A percentile compares a stretch with the other conserved stretches of the same genome.
These are phyloP conservation scores for Arabidopsis suecica DNA, from an alignment of 345 rosid species.

Conservation along the genomic window DNA sequence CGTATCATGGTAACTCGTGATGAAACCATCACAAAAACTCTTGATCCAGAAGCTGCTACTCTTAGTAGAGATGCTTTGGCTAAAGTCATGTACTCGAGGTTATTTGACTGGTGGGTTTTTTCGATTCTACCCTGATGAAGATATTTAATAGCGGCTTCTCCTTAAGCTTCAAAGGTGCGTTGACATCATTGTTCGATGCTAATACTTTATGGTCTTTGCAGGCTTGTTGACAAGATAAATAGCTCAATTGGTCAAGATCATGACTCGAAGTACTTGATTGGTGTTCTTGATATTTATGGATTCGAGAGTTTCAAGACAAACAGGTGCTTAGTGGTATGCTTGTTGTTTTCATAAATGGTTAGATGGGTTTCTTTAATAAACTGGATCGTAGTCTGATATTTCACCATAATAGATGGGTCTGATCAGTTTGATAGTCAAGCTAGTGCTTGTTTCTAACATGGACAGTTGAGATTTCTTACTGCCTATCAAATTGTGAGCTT, in stretches of 20 bases:
- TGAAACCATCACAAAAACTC: slow-evolving; percentile 94
- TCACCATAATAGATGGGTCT: slow-evolving; percentile 22
- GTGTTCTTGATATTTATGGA: slow-evolving; percentile 98
- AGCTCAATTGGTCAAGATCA: slow-evolving; percentile 96
- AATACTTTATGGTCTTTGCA: slow-evolving; percentile 47
- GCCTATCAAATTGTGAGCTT: slow-evolving; percentile 13
- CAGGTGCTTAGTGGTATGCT: slow-evolving; percentile 93
- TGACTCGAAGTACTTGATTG: slow-evolving; percentile 80
- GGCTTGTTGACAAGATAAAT: slow-evolving; percentile 95
- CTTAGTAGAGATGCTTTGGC: slow-evolving; percentile 96
- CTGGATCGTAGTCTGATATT: slow-evolving; percentile 3
- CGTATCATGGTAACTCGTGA: slow-evolving; percentile 98
- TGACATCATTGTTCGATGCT: slow-evolving; percentile 22
- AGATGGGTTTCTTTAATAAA: slow-evolving; percentile 41
- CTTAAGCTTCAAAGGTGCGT: not conserved
- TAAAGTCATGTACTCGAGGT: slow-evolving; percentile 86
- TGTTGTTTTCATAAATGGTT: slow-evolving; percentile 49
- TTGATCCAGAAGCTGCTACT: slow-evolving; percentile 91
- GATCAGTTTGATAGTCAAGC: slow-evolving; percentile 30
- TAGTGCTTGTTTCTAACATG: slow-evolving; percentile 25
- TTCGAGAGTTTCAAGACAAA: slow-evolving; percentile 99
- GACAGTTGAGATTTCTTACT: not conserved
- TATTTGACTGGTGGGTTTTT: slow-evolving; percentile 90
- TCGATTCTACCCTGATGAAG: slow-evolving; percentile 24
- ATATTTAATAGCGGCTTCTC: slow-evolving; percentile 7